Percentiles rank a stretch among this genome's conserved stretches.
phyloP scores from a whole-genome alignment of 805 yeast species.

The Ogataea thermomethanolica region DNA sequence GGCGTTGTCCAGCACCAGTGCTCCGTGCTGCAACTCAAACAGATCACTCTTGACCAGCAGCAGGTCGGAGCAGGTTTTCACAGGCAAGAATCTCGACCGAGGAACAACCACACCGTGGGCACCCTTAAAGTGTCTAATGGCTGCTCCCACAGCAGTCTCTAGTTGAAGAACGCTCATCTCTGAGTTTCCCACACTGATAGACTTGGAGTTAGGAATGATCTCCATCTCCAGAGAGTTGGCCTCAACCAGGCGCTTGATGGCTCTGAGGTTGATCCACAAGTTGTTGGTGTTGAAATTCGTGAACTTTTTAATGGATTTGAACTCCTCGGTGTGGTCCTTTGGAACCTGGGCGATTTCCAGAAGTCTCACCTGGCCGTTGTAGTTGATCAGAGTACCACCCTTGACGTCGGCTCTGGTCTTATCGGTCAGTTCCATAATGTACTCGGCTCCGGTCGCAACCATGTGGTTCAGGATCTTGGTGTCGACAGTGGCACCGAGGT shows the following conservation, averaged over 20 bases:
- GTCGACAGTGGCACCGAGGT: constrained; percentile 97
- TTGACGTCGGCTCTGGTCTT: constrained; percentile 99
- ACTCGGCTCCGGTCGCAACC: constrained; percentile 88
- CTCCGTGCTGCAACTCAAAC: constrained; percentile 87
- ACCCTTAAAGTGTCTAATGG: constrained; percentile 89
- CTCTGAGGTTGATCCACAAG: constrained; percentile 94
- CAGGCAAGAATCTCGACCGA: constrained; percentile 96
- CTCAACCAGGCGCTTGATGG: constrained; percentile 89
- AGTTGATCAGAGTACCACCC: constrained; percentile 97
- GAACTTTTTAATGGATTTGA: constrained; percentile 96
- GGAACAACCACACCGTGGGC: constrained; percentile 99
- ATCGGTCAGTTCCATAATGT: constrained; percentile 97
- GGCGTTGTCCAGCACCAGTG: constrained; percentile 74
- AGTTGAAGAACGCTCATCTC: constrained; percentile 88
- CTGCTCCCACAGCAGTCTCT: constrained; percentile 99
- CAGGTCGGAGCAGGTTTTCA: constrained; percentile 94
- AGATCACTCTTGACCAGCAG: constrained; percentile 92
- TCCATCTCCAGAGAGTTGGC: constrained; percentile 79
- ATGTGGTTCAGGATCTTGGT: constrained; percentile 86
- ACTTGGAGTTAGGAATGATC: constrained; percentile 91
- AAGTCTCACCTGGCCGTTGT: constrained; percentile 90
- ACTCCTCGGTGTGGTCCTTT: constrained; percentile 96
- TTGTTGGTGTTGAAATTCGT: constrained; percentile 98
- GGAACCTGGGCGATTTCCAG: constrained; percentile 98
- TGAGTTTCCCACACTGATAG: constrained; percentile 69